Conservation (phyloP, 345 rosid genomes). For the Lumnitzera racemosa region DNA sequence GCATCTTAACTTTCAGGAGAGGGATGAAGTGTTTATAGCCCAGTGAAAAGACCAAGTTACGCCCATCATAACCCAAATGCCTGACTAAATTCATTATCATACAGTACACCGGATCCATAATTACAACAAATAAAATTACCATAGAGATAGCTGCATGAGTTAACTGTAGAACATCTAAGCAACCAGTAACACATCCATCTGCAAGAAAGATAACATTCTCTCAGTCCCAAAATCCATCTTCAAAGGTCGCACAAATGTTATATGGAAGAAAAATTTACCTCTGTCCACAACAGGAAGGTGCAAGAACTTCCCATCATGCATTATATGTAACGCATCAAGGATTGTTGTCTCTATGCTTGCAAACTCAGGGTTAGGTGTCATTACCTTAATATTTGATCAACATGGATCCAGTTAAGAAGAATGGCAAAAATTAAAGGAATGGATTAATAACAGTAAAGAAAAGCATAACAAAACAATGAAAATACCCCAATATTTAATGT, state of each 20-base stretch:
- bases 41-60: too few species aligned
- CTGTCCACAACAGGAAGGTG: constrained; percentile 91
- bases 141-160: constrained; percentile 97
- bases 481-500: too few species aligned
- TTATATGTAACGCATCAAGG: constrained; percentile 85
- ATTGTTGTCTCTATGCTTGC: constrained; percentile 71
- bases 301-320: constrained; percentile 97
- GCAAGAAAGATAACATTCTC: constrained; percentile 19
- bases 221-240: not conserved
- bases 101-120: not conserved
- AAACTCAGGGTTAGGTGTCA: constrained; percentile 93
- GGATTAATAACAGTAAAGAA: not conserved
- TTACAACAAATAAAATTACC: constrained; percentile 32
- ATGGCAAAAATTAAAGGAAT: not conserved
- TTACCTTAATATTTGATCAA: constrained; percentile 39
- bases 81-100: too few species aligned
- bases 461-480: too few species aligned
- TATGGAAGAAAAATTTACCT: constrained; percentile 25
- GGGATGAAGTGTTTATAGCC: too few species aligned
- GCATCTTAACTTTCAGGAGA: too few species aligned
- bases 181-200: constrained; percentile 77
- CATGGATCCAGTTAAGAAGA: not conserved
- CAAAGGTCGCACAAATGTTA: constrained; percentile 3
- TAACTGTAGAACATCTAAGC: constrained; percentile 86
- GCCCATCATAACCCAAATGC: too few species aligned